Percentiles rank a stretch among this genome's conserved stretches.
Evolutionary conservation across 768 basidiomycete species (phyloP).

Genomic region (Myochromella boudieri): DNA sequence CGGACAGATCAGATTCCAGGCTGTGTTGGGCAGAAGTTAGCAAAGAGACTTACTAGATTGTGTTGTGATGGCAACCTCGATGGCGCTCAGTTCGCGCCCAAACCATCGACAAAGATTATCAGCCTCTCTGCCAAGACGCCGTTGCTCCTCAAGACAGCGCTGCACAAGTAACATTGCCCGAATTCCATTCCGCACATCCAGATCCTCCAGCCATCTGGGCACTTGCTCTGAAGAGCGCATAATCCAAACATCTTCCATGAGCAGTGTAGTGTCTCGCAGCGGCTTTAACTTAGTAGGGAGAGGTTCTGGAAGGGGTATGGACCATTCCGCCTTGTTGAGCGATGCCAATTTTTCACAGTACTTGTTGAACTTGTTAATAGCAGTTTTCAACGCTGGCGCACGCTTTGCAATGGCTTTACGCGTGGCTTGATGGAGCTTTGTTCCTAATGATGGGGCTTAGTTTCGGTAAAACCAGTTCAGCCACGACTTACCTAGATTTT

Average conservation of each 20-base stretch:
- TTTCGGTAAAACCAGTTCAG: not conserved
- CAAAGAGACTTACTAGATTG: slow-evolving; percentile 1
- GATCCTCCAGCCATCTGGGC: slow-evolving; percentile 34
- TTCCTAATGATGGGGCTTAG: slow-evolving; percentile 19
- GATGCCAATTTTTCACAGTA: slow-evolving; percentile 24
- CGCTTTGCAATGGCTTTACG: slow-evolving; percentile 29
- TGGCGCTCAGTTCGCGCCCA: slow-evolving; percentile 23
- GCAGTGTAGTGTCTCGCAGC: slow-evolving; percentile 20
- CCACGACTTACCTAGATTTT: slow-evolving; percentile 30
- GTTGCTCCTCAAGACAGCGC: slow-evolving; percentile 18
- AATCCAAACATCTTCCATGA: slow-evolving; percentile 41
- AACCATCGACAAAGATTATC: slow-evolving; percentile 37
- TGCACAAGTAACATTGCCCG: slow-evolving; percentile 15
- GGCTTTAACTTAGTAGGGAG: slow-evolving; percentile 28
- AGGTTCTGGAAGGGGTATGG: slow-evolving; percentile 30
- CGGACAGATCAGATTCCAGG: no score
- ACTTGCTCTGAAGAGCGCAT: slow-evolving; percentile 6
- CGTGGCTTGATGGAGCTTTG: slow-evolving; percentile 32
- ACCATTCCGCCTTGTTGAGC: slow-evolving; percentile 20
- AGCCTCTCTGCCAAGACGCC: slow-evolving; percentile 17
- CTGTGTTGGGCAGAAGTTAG: no score
- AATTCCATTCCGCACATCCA: slow-evolving; percentile 16
- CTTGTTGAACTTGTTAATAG: slow-evolving; percentile 29
- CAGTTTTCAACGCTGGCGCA: slow-evolving; percentile 24
- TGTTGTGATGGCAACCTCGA: slow-evolving; percentile 24